phyloP scores from a whole-genome alignment of 352 stramenopile species.

The Phytophthora crassamura region DNA sequence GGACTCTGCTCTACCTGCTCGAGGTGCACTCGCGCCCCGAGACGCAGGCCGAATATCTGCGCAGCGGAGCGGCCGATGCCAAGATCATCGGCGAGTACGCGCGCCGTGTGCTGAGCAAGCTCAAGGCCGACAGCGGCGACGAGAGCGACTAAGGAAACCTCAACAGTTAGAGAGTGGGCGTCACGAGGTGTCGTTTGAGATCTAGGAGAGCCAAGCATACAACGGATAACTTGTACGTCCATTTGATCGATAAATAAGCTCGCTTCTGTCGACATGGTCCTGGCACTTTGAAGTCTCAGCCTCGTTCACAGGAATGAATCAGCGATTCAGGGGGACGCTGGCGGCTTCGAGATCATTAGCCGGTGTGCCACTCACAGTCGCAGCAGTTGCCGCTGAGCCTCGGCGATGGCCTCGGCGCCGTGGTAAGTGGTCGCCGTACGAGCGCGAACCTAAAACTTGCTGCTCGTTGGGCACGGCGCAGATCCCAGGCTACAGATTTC shows the following conservation, averaged over 20 bases:
- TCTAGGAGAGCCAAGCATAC: no score
- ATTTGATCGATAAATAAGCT: constrained; percentile 41
- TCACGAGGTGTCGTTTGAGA: no score
- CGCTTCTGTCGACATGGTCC: constrained; percentile 1
- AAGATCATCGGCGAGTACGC: constrained; percentile 91
- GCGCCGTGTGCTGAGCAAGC: constrained; percentile 86
- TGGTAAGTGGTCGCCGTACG: constrained; percentile 31
- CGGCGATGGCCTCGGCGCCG: constrained; percentile 30
- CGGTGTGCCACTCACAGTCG: constrained; percentile 17
- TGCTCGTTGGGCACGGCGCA: constrained; percentile 82
- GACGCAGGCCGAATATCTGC: constrained; percentile 78
- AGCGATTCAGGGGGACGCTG: constrained; percentile 35
- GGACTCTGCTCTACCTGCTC: constrained; percentile 87
- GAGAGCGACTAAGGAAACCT: constrained; percentile 64
- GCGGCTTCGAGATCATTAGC: constrained; percentile 32
- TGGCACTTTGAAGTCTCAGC: background rate
- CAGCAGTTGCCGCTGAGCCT: constrained; percentile 19
- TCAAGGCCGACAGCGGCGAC: constrained; percentile 86
- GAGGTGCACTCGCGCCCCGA: constrained; percentile 85
- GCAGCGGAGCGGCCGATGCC: constrained; percentile 58
- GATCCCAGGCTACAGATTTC: constrained; percentile 60
- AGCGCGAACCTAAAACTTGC: constrained; percentile 41
- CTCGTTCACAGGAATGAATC: constrained; percentile 1
- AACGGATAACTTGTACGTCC: constrained; percentile 27
- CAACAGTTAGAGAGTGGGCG: constrained; percentile 16